Percentiles rank a stretch among this genome's conserved stretches.
These are phyloP conservation scores for Aspergillus oerlinghausenensis DNA, from an alignment of 2,329 filamentous ascomycete genomes.

Conservation along the genomic window DNA sequence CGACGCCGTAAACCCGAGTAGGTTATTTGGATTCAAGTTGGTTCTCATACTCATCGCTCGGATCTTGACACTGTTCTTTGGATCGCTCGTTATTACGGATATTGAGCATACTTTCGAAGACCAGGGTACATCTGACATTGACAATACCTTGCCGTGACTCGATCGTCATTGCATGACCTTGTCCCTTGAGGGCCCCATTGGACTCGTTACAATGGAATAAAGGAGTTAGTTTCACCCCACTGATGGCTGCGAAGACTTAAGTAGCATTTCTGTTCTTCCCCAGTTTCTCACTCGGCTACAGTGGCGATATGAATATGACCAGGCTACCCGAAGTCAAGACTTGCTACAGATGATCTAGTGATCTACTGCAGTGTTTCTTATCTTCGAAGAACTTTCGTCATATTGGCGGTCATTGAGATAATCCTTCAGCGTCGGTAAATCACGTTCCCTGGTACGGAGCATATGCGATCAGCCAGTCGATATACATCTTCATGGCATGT, in stretches of 20 bases:
- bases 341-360: neutral
- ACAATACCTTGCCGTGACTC: conserved; percentile 14
- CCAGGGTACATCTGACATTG: neutral
- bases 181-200: conserved; percentile 3
- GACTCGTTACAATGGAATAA: neutral
- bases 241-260: neutral
- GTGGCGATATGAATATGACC: neutral
- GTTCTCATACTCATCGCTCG: neutral
- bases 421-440: neutral
- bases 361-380: neutral
- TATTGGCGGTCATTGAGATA: neutral
- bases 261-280: neutral
- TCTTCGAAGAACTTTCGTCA: neutral
- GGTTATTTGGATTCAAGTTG: neutral
- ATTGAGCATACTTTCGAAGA: neutral
- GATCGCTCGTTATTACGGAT: neutral
- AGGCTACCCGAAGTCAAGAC: neutral
- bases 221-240: neutral
- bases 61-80: neutral
- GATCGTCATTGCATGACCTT: conserved; percentile 31
- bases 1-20: neutral
- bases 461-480: neutral
- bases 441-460: neutral
- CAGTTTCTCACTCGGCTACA: neutral
- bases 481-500: neutral